Base-by-base conservation (phyloP, 768 basidiomycete genomes). In the Amanita pallidorosea region DNA sequence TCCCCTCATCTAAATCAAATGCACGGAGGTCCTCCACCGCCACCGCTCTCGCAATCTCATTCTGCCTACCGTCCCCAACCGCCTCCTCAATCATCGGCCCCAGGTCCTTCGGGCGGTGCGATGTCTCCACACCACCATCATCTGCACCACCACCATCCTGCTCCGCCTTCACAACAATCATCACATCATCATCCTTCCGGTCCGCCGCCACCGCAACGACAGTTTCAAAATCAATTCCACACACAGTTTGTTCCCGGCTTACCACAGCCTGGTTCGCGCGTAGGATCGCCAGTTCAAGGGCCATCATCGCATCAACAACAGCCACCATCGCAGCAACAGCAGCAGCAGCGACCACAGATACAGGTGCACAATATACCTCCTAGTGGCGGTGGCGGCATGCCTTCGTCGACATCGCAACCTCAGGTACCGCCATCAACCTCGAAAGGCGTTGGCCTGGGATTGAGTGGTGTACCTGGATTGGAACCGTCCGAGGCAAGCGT, bases 171-270 rank as follows among this genome's bases (percentile, higher is more conserved):
- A 45, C 50, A 37, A 7, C 51, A 49, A 6, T 44, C 54, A 8
- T 34, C 53, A 48, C 56, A 54, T 27, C 51, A 35, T 23, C 42
- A 43, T 23, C 17, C 49, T 44, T 25, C 34, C 7, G 31, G 36
- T 46, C 37, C 52, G 51, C 31, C 55, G 45, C 58, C 56, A 46
- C 55, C 63, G 2, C 65, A 60, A 54, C 53, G 55, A 25, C 59
- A 58, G 38, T 64, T 61, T 45, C 62, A 62, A 53, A 35, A 49
- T 56, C 27, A 65, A 52, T 65, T 65, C 40, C 59, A 65, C 54
- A 53, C 53, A 35, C 47, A 58, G 58, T 54, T 65, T 51, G 55
- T 57, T n/a, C 49, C 53, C 44, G 58, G 56, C 17, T 31, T 55
- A 20, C 55, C 58, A n/a, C 36, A 47, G 4, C 50, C 56, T 18